These are phyloP conservation scores for Neurospora sp. DNA, from an alignment of 2,329 filamentous ascomycete species.

Conservation along the genomic window DNA sequence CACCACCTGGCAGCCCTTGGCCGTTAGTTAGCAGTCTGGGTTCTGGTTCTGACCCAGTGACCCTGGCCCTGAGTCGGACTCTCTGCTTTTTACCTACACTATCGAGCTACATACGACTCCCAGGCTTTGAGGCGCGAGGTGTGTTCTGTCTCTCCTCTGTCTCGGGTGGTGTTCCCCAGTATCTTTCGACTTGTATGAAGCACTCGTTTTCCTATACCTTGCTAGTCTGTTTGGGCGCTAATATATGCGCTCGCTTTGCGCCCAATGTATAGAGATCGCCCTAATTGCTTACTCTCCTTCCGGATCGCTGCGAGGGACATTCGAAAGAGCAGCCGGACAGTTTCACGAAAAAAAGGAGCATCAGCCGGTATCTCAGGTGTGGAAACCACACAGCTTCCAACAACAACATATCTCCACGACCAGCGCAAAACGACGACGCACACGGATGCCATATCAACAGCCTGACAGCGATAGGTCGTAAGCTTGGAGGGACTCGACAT, in stretches of 20 bases:
- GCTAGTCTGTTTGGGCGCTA: neutral
- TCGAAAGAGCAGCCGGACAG: neutral
- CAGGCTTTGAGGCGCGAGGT: neutral
- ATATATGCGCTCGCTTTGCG: neutral
- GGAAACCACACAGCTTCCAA: neutral
- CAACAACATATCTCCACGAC: neutral
- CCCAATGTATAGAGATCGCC: neutral
- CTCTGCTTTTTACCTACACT: neutral
- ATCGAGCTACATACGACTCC: neutral
- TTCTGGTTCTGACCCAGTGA: neutral
- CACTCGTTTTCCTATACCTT: neutral
- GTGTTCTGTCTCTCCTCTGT: neutral
- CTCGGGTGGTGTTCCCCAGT: neutral
- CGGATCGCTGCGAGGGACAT: neutral
- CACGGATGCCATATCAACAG: neutral
- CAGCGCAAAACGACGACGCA: neutral
- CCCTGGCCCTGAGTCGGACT: neutral
- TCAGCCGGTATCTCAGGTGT: neutral
- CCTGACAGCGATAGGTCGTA: neutral
- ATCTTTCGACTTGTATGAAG: neutral
- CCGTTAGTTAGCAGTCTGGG: neutral
- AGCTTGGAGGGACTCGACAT: neutral
- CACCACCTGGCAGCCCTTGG: neutral
- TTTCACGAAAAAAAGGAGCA: neutral
- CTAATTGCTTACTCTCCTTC: neutral